Evolutionary conservation across 1,139 yeast species (phyloP).

Genomic region (Debaryomyces udenii): DNA sequence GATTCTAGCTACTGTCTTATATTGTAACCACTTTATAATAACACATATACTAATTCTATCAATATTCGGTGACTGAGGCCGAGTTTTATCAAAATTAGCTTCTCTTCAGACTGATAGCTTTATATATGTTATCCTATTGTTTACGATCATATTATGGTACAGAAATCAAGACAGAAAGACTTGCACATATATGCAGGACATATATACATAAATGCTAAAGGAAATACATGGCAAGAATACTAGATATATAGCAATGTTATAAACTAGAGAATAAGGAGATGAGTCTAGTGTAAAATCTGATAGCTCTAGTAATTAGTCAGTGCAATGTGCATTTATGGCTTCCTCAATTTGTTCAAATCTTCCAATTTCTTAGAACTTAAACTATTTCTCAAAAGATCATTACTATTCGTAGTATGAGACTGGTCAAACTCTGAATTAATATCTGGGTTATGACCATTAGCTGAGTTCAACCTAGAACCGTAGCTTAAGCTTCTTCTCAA

Average conservation of each 20-base stretch:
- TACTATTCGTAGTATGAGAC: not conserved
- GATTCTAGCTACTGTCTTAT: not conserved
- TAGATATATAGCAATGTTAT: no score
- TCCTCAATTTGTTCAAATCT: conserved; percentile 22
- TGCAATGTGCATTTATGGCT: conserved; percentile 17
- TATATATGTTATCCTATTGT: no score
- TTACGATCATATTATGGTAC: no score
- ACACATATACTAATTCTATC: not conserved
- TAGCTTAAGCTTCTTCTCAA: conserved; percentile 23
- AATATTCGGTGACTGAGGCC: no score
- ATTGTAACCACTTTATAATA: not conserved
- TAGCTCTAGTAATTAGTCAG: no score
- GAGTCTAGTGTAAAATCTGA: no score
- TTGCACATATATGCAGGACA: not conserved
- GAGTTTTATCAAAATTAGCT: no score
- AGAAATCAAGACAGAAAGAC: no score
- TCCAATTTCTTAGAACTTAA: conserved; percentile 18
- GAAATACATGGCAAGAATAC: not conserved
- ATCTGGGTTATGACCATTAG: not conserved
- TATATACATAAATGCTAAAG: not conserved
- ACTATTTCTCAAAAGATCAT: conserved; percentile 10
- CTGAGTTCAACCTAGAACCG: conserved; percentile 13
- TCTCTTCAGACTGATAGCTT: no score
- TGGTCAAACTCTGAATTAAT: not conserved
- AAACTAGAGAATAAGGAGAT: no score